Conservation (phyloP, 257 asterid genomes). For the Anisodus tanguticus region DNA sequence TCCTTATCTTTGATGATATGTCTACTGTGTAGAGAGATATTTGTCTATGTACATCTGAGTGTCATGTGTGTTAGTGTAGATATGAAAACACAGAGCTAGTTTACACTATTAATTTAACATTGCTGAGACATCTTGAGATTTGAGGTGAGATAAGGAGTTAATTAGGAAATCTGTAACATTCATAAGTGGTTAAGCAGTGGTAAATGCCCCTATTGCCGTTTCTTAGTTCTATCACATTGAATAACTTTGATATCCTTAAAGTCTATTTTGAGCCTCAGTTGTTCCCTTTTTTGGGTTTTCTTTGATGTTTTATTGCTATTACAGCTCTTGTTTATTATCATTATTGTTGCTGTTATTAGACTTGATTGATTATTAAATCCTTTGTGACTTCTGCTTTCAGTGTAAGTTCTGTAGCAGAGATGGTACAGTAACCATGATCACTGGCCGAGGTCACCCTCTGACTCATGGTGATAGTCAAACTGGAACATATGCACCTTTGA, state of each 20-base stretch:
- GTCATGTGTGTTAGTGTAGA: neutral
- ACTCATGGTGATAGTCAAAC: constrained; percentile 60
- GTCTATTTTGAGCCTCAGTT: neutral
- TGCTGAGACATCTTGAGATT: neutral
- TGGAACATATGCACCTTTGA: constrained; percentile 61
- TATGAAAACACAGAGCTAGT: constrained; percentile 9
- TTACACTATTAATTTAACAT: neutral
- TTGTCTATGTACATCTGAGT: neutral
- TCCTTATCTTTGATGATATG: neutral
- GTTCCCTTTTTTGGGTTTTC: neutral
- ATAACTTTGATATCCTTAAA: neutral
- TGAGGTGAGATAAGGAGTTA: constrained; percentile 16
- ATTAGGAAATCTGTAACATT: neutral
- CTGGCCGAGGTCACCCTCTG: constrained; percentile 78
- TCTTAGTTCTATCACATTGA: neutral
- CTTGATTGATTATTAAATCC: constrained; percentile 4
- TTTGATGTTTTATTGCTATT: constrained; percentile 12
- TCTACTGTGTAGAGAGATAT: neutral
- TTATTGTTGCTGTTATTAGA: constrained; percentile 12
- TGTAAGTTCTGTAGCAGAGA: constrained; percentile 91
- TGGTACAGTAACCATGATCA: constrained; percentile 74
- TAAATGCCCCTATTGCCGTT: neutral
- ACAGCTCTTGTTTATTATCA: constrained; percentile 5
- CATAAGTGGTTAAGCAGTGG: neutral
- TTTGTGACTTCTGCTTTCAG: constrained; percentile 43